Base-by-base conservation (phyloP, 257 asterid genomes). In the Solanum tarijense region DNA sequence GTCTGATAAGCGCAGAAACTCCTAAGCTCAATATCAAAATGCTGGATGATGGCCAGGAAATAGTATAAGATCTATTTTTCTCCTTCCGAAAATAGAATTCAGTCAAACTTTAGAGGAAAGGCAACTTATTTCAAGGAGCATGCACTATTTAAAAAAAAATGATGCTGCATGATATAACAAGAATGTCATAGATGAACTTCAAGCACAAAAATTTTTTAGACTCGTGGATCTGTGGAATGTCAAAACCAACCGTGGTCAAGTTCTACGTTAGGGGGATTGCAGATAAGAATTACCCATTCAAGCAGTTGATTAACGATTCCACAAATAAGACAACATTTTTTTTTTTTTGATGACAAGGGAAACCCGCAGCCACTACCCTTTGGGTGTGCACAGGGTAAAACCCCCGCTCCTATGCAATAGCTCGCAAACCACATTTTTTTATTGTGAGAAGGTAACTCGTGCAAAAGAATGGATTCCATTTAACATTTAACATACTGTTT, bases 401-500 rank as follows among this genome's bases (percentile, higher is more conserved):
- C n/a, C n/a, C n/a, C n/a, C n/a, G n/a, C n/a, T n/a, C n/a, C n/a
- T n/a, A n/a, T n/a, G n/a, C n/a, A n/a, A n/a, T n/a, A n/a, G n/a
- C n/a, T n/a, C n/a, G n/a, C n/a, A n/a, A n/a, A n/a, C n/a, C n/a
- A 82, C n/a, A 16, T 52, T 82, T 46, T 48, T 21, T 55, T 48
- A 48, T 31, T 82, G 43, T 52, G 41, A 48, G 31, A 48, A 82
- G 29, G 68, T 48, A 46, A 48, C 29, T 81, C 43, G 9, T 52
- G 69, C 58, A 82, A 27, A 62, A 8, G 87, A 36, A 85, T 9
- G 68, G 86, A 82, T 74, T 65, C 89, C 34, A 46, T 36, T 39
- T 55, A 62, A 91, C 98, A 91, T 94, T 39, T 41, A 55, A 91
- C 98, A 91, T 94, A 97, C 99, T 85, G 98, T 97, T 92, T 97